These are phyloP conservation scores for Prillingera fragicola DNA, from an alignment of 1,284 basidiomycete species.

Conservation along the genomic window DNA sequence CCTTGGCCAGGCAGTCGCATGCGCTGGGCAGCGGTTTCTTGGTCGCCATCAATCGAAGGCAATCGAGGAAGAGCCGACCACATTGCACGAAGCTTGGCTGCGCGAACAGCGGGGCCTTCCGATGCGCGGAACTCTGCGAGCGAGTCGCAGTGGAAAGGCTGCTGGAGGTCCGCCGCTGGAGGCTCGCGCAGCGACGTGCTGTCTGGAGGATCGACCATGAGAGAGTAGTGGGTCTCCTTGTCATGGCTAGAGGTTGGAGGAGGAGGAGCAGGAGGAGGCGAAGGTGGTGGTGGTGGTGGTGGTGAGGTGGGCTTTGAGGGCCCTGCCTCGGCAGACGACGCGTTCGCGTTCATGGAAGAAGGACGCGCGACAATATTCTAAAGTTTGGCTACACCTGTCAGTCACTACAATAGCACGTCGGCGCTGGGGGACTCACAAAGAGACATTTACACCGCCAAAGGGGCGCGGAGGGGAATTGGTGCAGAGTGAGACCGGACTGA, in stretches of 20 bases:
- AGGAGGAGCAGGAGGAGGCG: constrained; percentile 4
- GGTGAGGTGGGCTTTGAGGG: constrained; percentile 4
- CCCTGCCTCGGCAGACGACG: constrained; percentile 7
- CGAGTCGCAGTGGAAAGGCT: constrained; percentile 10
- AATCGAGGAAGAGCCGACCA: constrained; percentile 45
- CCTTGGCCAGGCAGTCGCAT: constrained; percentile 47
- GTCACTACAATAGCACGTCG: neutral
- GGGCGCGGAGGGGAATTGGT: neutral
- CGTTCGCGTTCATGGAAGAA: constrained; percentile 1
- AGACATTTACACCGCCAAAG: neutral
- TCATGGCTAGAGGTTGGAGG: no score
- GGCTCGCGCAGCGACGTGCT: constrained; percentile 13
- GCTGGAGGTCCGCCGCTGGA: constrained; percentile 10
- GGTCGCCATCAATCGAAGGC: constrained; percentile 24
- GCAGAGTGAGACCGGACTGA: neutral
- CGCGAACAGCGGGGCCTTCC: constrained; percentile 40
- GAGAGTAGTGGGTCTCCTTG: constrained; percentile 7
- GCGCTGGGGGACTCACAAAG: neutral
- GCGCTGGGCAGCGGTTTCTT: constrained; percentile 32
- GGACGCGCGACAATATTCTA: neutral
- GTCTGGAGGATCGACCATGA: neutral
- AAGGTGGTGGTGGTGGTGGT: neutral
- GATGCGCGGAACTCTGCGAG: constrained; percentile 41
- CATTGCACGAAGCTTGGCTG: constrained; percentile 41
- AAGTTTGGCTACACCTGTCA: neutral